Base-by-base conservation (phyloP, 2,329 filamentous ascomycete genomes). In the Colletotrichum musicola region DNA sequence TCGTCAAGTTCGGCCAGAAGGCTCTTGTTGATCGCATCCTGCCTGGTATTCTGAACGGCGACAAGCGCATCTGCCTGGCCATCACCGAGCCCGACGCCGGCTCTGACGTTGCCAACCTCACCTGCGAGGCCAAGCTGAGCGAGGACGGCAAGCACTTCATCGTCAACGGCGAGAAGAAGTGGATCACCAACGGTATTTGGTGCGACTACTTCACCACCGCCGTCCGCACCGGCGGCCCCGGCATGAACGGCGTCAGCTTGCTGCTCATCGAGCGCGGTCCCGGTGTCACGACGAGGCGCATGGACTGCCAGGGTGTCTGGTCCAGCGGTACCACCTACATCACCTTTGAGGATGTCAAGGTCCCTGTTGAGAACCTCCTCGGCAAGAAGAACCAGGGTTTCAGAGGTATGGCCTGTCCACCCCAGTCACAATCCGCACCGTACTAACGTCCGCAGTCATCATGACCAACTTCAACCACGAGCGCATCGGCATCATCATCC, bases 401-500 rank as follows among this genome's bases (percentile, higher is more conserved):
- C 89, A 93, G 95, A 83, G 88, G 88, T 90, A 81, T 73, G 78
- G 78, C 18, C 18, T 12, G 0, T 49, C n/a, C 0, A 1, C 9
- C 12, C 22, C 20, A 35, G 2, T 2, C 30, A 35, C 1, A 1
- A 10, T 10, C 30, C 7, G 30, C 30, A 4, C 12, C 2, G 0
- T 40, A 35, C 72, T 76, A 62, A 77, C 71, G 6, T 9, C 4
- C 22, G 6, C 69, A 88, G 94, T 97, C 78, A 95, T 99, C 86
- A 98, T 98, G 95, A 98, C 94, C 79, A 98, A 98, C 88, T 98
- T 98, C 87, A 98, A 98, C 88, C 96, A 98, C 86, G 96, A 99
- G 85, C 93, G 96, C 71, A 95, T 99, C 75, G 96, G 96, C 71
- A 98, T 99, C 82, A 95, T 98, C 83, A 98, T 98, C 84, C 96